phyloP scores from a whole-genome alignment of 306 rosid genomes.

The Hylodesmum podocarpum region DNA sequence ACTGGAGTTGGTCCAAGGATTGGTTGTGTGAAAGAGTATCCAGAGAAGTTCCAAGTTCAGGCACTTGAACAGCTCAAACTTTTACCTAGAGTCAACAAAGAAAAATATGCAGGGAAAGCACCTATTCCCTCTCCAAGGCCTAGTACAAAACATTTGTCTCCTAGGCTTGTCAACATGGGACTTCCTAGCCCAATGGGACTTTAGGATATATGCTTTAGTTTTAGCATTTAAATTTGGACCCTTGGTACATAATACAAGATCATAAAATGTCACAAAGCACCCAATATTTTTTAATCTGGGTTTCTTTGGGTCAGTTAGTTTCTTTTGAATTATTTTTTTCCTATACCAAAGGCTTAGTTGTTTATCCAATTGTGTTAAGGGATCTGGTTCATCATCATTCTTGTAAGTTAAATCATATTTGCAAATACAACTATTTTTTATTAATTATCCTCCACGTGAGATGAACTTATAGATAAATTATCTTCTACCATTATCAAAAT shows the following conservation, averaged over 20 bases:
- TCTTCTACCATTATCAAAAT: too few relatives aligned
- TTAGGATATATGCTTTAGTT: neutral
- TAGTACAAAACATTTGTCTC: constrained; percentile 55
- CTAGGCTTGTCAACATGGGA: constrained; percentile 55
- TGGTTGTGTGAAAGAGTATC: constrained; percentile 65
- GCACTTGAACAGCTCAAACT: constrained; percentile 69
- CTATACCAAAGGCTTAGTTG: neutral
- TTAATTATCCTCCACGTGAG: too few relatives aligned
- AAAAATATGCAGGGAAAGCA: constrained; percentile 11
- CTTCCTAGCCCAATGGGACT: constrained; percentile 46
- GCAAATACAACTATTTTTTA: neutral
- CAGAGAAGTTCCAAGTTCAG: constrained; percentile 47
- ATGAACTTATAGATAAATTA: too few relatives aligned
- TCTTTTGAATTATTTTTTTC: constrained; percentile 25
- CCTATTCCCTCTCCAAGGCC: constrained; percentile 81
- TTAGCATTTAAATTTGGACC: neutral
- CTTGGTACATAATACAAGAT: neutral
- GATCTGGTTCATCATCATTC: constrained; percentile 9
- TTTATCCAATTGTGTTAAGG: neutral
- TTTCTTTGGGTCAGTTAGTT: neutral
- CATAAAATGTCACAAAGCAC: constrained; percentile 33
- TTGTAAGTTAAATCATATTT: constrained; percentile 18
- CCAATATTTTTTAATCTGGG: constrained; percentile 7
- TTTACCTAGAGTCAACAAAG: constrained; percentile 39
- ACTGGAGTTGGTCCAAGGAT: constrained; percentile 68